Base-by-base conservation (phyloP, 495 filamentous ascomycete species). In the Tetracladium marchalianum region DNA sequence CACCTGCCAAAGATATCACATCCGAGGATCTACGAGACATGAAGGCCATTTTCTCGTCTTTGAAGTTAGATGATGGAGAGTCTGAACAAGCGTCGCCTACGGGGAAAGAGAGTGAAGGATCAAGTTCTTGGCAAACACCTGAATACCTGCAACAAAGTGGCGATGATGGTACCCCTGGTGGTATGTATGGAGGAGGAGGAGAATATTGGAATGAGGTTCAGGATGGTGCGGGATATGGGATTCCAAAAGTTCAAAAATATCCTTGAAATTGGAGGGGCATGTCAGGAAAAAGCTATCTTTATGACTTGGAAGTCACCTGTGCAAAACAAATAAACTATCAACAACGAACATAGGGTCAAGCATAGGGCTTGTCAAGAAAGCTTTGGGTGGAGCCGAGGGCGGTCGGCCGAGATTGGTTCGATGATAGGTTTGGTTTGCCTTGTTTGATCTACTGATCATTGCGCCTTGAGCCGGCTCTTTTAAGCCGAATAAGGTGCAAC, bases 1-100 rank as follows among this genome's bases (percentile, higher is more conserved):
- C 66, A 8, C 76, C 70, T 34, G 73, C 77, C 0, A 73, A 72
- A 19, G 81, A 85, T 44, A 61, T 78, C 10, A 70, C 78, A 50
- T 73, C 72, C 10, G 77, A 85, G 54, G 79, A 81, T 52, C 64
- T 93, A 11, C 75, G 80, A 39, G 82, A 90, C 52, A 81, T 93
- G 65, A 87, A 78, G 52, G 75, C 78, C 11, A 70, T 93, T 12
- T 88, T 94, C 35, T 33, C 49, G 9, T 42, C 46, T 13, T 24
- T 59, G 18, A 55, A 59, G 7, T 47, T 59, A 11, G 56, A 51
- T 35, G 52, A 55, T 32, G 50, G 39, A 31, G 45, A 24, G 18
- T 24, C 55, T 9, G 41, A 18, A 27, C 33, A 12, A 10, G 17
- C 17, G 10, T 36, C n/a, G 31, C 46, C n/a, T 35, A 10, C 9